These are phyloP conservation scores for Kluyveromyces nonfermentans DNA, from an alignment of 805 yeast genomes.

Conservation along the genomic window DNA sequence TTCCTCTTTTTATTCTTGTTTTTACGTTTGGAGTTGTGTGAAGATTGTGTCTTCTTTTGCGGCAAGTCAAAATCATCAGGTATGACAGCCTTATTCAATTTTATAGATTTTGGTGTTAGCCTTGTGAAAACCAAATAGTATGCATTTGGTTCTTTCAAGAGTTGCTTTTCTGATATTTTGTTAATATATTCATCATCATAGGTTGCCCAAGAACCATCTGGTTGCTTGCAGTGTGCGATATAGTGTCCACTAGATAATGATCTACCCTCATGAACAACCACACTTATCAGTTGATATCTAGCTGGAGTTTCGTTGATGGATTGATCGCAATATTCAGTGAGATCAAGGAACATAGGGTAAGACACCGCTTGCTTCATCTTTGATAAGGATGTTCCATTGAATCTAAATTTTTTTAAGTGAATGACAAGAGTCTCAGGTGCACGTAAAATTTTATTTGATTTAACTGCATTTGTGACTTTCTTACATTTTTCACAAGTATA, in stretches of 20 bases:
- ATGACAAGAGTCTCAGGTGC: slow-evolving; percentile 85
- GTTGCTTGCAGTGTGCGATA: slow-evolving; percentile 82
- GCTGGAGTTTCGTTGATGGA: slow-evolving; percentile 32
- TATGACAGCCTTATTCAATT: slow-evolving; percentile 8
- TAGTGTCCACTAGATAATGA: slow-evolving; percentile 91
- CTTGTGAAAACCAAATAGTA: slow-evolving; percentile 82
- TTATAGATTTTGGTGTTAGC: slow-evolving; percentile 46
- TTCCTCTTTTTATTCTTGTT: slow-evolving; percentile 16
- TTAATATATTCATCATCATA: slow-evolving; percentile 91
- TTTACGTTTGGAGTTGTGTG: slow-evolving; percentile 6
- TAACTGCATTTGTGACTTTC: slow-evolving; percentile 64
- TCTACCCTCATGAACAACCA: slow-evolving; percentile 90
- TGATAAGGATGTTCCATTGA: slow-evolving; percentile 67
- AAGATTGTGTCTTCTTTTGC: slow-evolving; percentile 5
- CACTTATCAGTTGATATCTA: slow-evolving; percentile 65
- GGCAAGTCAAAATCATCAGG: slow-evolving; percentile 13
- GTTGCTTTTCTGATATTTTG: slow-evolving; percentile 59
- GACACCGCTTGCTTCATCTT: slow-evolving; percentile 82
- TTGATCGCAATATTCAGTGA: slow-evolving; percentile 48
- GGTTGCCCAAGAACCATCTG: slow-evolving; percentile 86
- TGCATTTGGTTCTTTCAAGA: slow-evolving; percentile 77
- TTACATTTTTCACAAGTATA: slow-evolving; percentile 86
- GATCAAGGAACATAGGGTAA: slow-evolving; percentile 69
- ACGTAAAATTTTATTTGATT: slow-evolving; percentile 60
- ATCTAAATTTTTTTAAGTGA: slow-evolving; percentile 86